These are phyloP conservation scores for Aspergillus luchuensis DNA, from an alignment of 2,329 filamentous ascomycete species.

Conservation along the genomic window DNA sequence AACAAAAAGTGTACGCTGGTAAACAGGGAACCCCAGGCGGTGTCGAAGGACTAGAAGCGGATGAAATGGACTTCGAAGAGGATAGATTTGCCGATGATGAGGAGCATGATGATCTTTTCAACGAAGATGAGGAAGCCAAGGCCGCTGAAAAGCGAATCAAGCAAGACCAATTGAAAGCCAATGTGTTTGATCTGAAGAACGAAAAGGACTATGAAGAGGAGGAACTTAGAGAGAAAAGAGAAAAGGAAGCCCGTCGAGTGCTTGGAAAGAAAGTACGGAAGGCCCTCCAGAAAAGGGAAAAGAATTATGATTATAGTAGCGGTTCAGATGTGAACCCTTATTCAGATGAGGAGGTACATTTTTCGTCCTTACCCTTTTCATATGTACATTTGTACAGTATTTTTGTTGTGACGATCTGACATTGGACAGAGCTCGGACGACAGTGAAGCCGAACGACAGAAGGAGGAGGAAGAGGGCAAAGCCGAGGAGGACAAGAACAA, in stretches of 20 bases:
- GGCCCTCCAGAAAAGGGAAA: slow-evolving; percentile 79
- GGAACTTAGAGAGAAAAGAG: slow-evolving; percentile 63
- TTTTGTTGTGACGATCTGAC: slow-evolving; percentile 15
- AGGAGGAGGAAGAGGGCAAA: slow-evolving; percentile 62
- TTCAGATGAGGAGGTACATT: slow-evolving; percentile 53
- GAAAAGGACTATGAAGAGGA: slow-evolving; percentile 71
- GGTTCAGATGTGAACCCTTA: slow-evolving; percentile 64
- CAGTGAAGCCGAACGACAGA: slow-evolving; percentile 64
- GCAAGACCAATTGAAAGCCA: slow-evolving; percentile 81
- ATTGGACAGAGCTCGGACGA: slow-evolving; percentile 58
- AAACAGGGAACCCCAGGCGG: slow-evolving; percentile 48
- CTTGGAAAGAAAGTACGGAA: slow-evolving; percentile 78
- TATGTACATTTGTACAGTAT: too few relatives aligned
- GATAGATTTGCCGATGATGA: slow-evolving; percentile 86
- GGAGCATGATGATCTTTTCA: slow-evolving; percentile 73
- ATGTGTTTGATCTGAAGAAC: slow-evolving; percentile 76
- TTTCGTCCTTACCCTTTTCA: slow-evolving; percentile 9
- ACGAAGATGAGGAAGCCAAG: slow-evolving; percentile 79
- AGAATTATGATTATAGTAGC: slow-evolving; percentile 81
- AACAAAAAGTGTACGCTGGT: slow-evolving; percentile 49
- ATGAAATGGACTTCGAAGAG: slow-evolving; percentile 69
- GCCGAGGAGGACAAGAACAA: slow-evolving; percentile 58
- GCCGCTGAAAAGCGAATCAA: slow-evolving; percentile 72
- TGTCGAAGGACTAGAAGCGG: slow-evolving; percentile 58
- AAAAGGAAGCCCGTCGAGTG: slow-evolving; percentile 68